A percentile compares a stretch with the other conserved stretches of the same genome.
These are phyloP conservation scores for Lepiota brunneoincarnata DNA, from an alignment of 768 basidiomycete species.

Conservation along the genomic window DNA sequence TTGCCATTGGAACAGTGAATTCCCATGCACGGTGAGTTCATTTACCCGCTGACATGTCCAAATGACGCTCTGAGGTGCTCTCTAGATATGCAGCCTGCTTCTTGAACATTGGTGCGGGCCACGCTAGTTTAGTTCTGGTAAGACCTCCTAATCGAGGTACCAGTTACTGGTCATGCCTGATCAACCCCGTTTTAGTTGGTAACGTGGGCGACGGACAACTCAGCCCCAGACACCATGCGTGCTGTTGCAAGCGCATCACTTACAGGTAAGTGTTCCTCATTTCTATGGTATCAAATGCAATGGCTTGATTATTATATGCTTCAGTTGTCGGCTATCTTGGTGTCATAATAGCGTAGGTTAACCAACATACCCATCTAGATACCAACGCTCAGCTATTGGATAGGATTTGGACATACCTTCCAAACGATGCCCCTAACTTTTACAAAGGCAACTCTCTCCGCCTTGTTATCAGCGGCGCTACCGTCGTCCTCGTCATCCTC, in stretches of 20 bases:
- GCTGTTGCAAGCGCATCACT: conserved; percentile 37
- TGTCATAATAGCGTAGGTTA: conserved; percentile 33
- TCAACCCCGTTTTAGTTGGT: conserved; percentile 21
- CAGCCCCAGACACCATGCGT: conserved; percentile 39
- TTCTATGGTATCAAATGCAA: no score
- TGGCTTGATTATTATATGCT: neutral
- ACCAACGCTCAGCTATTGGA: neutral
- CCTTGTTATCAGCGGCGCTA: neutral
- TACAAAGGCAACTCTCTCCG: conserved; percentile 29
- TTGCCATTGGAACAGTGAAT: conserved; percentile 32
- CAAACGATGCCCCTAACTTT: conserved; percentile 34
- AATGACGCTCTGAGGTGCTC: neutral
- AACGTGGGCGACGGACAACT: conserved; percentile 41
- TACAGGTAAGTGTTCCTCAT: no score
- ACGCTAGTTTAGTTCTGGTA: conserved; percentile 26
- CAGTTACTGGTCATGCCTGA: neutral
- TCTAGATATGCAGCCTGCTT: conserved; percentile 38
- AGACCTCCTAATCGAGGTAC: neutral
- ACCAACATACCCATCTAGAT: neutral
- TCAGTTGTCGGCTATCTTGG: conserved; percentile 39
- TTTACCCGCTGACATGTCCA: neutral
- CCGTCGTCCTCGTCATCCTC: conserved; percentile 24
- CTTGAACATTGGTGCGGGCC: conserved; percentile 30
- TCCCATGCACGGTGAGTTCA: conserved; percentile 23
- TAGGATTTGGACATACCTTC: conserved; percentile 39